phyloP scores from a whole-genome alignment of 371 early-diverging fungal genomes.

The Zopfochytrium polystomum region DNA sequence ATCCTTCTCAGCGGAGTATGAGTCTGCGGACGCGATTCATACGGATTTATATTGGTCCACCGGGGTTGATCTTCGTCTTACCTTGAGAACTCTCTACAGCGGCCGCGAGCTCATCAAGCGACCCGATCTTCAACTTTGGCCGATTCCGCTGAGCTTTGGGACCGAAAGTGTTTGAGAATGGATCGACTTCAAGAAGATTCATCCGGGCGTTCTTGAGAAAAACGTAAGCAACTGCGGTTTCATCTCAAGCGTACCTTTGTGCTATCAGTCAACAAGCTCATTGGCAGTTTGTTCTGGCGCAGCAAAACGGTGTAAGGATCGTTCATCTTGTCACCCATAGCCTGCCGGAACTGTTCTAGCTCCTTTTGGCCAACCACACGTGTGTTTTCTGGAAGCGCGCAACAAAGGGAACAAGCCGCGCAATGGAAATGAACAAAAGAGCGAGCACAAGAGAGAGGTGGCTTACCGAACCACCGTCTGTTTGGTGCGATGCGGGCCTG shows the following conservation, averaged over 20 bases:
- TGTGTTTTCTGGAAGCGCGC: conserved; percentile 69
- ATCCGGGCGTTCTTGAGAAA: conserved; percentile 56
- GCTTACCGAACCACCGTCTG: conserved; percentile 95
- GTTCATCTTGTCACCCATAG: conserved; percentile 80
- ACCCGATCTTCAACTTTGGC: conserved; percentile 73
- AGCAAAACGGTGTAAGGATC: conserved; percentile 97
- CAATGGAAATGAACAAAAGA: neutral
- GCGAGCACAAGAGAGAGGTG: neutral
- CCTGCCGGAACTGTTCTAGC: conserved; percentile 85
- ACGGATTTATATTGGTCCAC: neutral
- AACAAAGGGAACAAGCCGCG: neutral
- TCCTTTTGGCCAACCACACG: conserved; percentile 92
- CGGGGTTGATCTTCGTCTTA: conserved; percentile 20
- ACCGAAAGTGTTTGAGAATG: conserved; percentile 89
- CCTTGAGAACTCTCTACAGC: conserved; percentile 62
- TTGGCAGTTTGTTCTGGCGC: conserved; percentile 94
- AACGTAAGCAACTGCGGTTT: neutral
- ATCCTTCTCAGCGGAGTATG: conserved; percentile 75
- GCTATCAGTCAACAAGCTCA: conserved; percentile 86
- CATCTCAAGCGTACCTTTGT: conserved; percentile 68
- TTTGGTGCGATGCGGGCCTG: conserved; percentile 83
- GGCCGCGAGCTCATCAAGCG: conserved; percentile 80
- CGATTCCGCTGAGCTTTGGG: conserved; percentile 92
- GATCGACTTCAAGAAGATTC: conserved; percentile 90
- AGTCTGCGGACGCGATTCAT: conserved; percentile 44